phyloP scores from a whole-genome alignment of 1,284 basidiomycete genomes.

The Naganishia sp. region DNA sequence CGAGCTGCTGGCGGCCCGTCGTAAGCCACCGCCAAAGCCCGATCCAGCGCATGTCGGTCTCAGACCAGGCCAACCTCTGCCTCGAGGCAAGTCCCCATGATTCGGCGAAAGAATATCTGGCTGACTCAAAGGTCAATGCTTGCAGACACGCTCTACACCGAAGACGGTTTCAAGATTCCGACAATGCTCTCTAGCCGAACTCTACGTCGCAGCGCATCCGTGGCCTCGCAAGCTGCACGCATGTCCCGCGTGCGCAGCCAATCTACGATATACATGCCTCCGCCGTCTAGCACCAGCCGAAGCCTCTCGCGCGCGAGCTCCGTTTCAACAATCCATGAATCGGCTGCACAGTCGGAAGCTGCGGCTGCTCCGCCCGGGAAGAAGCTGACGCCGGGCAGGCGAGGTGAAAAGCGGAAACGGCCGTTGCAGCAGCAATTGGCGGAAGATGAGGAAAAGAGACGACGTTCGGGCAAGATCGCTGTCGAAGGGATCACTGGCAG shows the following conservation, averaged over 20 bases:
- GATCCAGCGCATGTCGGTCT: slow-evolving; percentile 36
- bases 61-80: slow-evolving; percentile 52
- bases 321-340: neutral
- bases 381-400: slow-evolving; percentile 42
- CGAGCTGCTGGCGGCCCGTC: slow-evolving; percentile 32
- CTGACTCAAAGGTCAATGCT: neutral
- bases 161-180: slow-evolving; percentile 39
- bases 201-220: slow-evolving; percentile 28
- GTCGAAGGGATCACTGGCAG: neutral
- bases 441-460: slow-evolving; percentile 36
- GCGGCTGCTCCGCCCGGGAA: neutral
- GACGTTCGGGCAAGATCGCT: slow-evolving; percentile 41
- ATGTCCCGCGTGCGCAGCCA: slow-evolving; percentile 41
- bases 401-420: slow-evolving; percentile 46
- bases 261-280: slow-evolving; percentile 50
- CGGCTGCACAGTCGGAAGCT: neutral
- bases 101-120: neutral
- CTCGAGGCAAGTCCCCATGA: slow-evolving; percentile 42
- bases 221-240: slow-evolving; percentile 34
- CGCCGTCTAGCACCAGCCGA: slow-evolving; percentile 44
- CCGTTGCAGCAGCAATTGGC: slow-evolving; percentile 25
- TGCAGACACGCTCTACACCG: slow-evolving; percentile 43
- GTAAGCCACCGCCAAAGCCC: slow-evolving; percentile 9
- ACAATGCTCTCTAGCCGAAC: slow-evolving; percentile 37
- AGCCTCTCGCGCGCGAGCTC: slow-evolving; percentile 2